Evolutionary conservation across 805 yeast species (phyloP), one percentile per base, ranked within the genome.

Genomic region (Nakazawaea holstii): DNA sequence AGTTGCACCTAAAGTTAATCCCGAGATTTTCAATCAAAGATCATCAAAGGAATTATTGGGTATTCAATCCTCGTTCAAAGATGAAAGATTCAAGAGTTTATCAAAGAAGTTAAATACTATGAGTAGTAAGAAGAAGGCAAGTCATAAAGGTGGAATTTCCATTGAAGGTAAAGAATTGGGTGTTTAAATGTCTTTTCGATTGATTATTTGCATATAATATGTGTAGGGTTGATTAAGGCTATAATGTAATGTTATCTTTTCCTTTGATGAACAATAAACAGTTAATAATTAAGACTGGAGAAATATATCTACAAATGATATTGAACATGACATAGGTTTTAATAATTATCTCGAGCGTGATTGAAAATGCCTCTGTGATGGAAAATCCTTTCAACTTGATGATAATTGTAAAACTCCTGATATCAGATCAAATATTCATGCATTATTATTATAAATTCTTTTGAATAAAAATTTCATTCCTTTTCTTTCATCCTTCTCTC

Each of bases 41-140:
- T 65, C 58, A 58, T 68, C 35, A 67, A 67, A 50, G 49, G 51
- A 39, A 58, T 58, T 49, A 60, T 61, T 59, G 49, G 80, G 81
- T 58, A 75, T 74, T 50, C 79, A 78, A 41, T 70, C 75, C 33
- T 70, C 76, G 30, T 62, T 74, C 57, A 74, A 76, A 56, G 92
- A 87, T 66, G 95, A 88, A 60, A 82, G 89, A 67, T 88, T 84
- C 72, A 87, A 79, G 68, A 81, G 88, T 57, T 73, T 91, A 61
- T 86, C 82, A 59, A 76, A 76, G 55, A 82, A 76, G 60, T 65
- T 77, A 59, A 69, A 73, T 28, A 61, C 68, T 52, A 61, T 77
- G 65, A 68, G 74, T 45, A 68, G 70, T 49, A 73, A 76, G 59
- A 75, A 73, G 62, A 73, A 73, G 61, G 57, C 64, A 27, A 55